Base-by-base conservation (phyloP, 495 filamentous ascomycete genomes). In the Parachaetomium inaequale region DNA sequence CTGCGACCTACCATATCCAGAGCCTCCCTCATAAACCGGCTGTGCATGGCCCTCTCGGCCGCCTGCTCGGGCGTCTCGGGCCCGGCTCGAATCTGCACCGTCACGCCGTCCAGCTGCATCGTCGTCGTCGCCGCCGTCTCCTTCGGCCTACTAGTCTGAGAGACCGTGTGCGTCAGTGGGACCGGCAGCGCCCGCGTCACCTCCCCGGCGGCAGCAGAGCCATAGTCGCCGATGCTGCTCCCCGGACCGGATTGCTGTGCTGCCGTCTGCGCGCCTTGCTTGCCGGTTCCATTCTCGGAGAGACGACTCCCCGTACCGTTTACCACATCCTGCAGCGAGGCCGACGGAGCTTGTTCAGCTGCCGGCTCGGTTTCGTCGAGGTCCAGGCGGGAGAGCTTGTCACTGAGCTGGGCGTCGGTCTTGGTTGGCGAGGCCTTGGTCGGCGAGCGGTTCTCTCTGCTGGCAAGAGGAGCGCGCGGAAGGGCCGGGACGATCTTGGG, bases 11-110 rank as follows among this genome's bases (percentile, higher is more conserved):
- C 87, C 86, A 90, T 87, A 64, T 78, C 70, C 29, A 91, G 71
- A 31, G 88, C 88, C 68, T 90, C 82, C 65, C 81, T 78, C 87
- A 92, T 92, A 70, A 85, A 91, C 29, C 70, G 72, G 49, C 81
- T 74, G 68, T 89, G 86, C 26, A 68, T 61, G 19, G 64, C 65
- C 58, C 63, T 66, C 61, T 76, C 74, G 12, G 69, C 71, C 10
- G 65, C 69, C 62, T 73, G 57, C 54, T 70, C 68, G 8, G 70
- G 68, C 8, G 66, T 72, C 42, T 68, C 65, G 21, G 38, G 52
- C 52, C 62, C 64, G 4, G 46, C 23, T 40, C 52, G 53, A 2
- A 62, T 47, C 45, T 64, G 55, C 25, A 62, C 51, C 25, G 23
- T 32, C 17, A 62, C 67, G 12, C 61, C 58, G 15, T 36, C 58